Conservation (phyloP, 2,329 filamentous ascomycete genomes). For the Ascochyta rabiei region DNA sequence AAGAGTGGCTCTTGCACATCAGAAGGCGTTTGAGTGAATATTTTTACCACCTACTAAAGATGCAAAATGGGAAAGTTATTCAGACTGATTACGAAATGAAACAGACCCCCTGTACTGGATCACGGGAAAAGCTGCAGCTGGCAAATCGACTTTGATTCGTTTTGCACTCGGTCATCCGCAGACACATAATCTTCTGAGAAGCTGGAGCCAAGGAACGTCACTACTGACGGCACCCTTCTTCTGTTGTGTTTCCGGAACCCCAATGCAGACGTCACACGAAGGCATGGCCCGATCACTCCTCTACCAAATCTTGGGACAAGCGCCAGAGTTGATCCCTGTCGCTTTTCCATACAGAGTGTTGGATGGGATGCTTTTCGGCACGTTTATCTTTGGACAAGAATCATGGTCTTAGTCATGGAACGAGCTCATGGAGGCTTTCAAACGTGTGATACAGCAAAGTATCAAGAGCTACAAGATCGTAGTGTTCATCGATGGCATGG, state of each 20-base stretch:
- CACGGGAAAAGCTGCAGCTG: constrained; percentile 54
- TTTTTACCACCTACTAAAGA: not conserved
- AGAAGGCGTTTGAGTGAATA: constrained; percentile 16
- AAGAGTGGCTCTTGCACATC: constrained; percentile 8
- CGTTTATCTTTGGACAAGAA: not conserved
- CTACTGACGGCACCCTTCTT: constrained; percentile 1
- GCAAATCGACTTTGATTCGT: constrained; percentile 55
- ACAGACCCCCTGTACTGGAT: constrained; percentile 37
- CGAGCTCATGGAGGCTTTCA: not conserved
- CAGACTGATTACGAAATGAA: constrained; percentile 8
- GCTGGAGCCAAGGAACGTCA: not conserved
- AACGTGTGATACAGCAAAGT: not conserved
- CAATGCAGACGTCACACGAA: constrained; percentile 14
- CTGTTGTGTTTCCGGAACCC: constrained; percentile 18
- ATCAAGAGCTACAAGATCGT: not conserved
- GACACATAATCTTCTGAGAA: not conserved
- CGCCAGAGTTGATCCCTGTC: not conserved
- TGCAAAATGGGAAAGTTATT: constrained; percentile 14
- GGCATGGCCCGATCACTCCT: constrained; percentile 15
- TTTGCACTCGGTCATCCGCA: constrained; percentile 11
- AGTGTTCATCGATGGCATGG: constrained; percentile 13
- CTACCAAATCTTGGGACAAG: not conserved
- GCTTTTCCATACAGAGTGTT: constrained; percentile 1
- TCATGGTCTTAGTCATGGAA: constrained; percentile 1
- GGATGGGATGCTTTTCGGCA: not conserved